Base-by-base conservation (phyloP, 305 asterid species). In the Fraxinus velutina region DNA sequence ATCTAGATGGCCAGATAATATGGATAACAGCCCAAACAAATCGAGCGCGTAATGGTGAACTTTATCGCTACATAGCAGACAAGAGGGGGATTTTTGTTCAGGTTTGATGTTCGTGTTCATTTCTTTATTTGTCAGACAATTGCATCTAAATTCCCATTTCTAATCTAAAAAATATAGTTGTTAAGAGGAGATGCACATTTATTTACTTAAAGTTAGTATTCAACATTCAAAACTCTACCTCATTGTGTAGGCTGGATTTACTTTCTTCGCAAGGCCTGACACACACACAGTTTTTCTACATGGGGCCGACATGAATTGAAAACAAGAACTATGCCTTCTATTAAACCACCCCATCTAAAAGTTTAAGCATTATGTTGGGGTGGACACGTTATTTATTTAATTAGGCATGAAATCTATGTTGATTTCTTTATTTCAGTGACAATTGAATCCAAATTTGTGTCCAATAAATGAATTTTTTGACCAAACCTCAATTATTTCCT, bases 31-130 rank as follows among this genome's bases (percentile, higher is more conserved):
- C 98, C 37, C 99, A 94, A 83, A 96, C 93, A 9, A 94, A 96
- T 82, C 78, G 97, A 66, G 97, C 92, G 3, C 97, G 91, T 7
- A 96, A 96, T 15, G 98, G 98, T 77, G 99, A 96, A 85, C 97
- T 96, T 83, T 96, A 96, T 84, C 97, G 98, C 72, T 96, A 94
- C 85, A 86, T 96, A 74, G 99, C 98, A 30, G 98, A 96, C 88
- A 92, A 87, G 88, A 85, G 92, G 82, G 99, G 98, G 10, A 86
- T 92, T 62, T 94, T 96, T 79, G 98, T 94, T 60, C 98, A 96
- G 98, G 99, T 94, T 83, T 52, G 37, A 37, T 39, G 0, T 70
- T 29, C 42, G 1, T 6, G 10, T 70, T 30, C 8, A 70, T 70
- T 70, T 32, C 8, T 29, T 29, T 68, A 12, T 62, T 62, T 22